A percentile compares a stretch with the other conserved stretches of the same genome.
Evolutionary conservation across 345 rosid genomes (phyloP).

Genomic region (Hypericum androsaemum): DNA sequence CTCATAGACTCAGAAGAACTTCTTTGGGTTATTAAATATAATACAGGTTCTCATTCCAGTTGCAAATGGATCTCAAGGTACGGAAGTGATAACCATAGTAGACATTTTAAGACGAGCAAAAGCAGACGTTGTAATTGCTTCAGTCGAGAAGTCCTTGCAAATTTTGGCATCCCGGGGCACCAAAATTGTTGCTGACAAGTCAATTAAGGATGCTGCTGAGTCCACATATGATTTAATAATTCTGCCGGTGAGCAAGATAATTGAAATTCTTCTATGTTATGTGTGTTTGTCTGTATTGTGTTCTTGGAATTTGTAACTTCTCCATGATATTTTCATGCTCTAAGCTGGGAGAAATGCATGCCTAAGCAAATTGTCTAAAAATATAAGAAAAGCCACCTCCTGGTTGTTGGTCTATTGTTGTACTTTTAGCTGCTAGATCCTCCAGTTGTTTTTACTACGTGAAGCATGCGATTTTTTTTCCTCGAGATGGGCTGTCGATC

Average conservation of each 20-base stretch:
- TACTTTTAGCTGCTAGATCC: no score
- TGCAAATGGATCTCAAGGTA: constrained; percentile 79
- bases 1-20: neutral
- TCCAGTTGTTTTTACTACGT: no score
- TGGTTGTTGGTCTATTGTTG: no score
- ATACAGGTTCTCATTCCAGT: constrained; percentile 71
- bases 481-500: no score
- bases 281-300: constrained; percentile 3
- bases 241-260: constrained; percentile 76
- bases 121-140: constrained; percentile 74
- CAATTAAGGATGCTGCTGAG: constrained; percentile 48
- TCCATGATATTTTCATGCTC: no score
- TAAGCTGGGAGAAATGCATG: no score
- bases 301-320: no score
- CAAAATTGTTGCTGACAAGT: constrained; percentile 66
- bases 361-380: no score
- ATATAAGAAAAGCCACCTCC: no score
- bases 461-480: no score
- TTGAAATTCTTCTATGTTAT: no score
- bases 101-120: constrained; percentile 81
- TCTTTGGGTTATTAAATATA: constrained; percentile 1
- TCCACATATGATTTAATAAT: constrained; percentile 58
- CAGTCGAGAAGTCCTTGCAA: constrained; percentile 53
- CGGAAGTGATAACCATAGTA: constrained; percentile 56
- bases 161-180: constrained; percentile 63